Conservation (phyloP, 306 rosid genomes). For the Leucaena leucocephala region DNA sequence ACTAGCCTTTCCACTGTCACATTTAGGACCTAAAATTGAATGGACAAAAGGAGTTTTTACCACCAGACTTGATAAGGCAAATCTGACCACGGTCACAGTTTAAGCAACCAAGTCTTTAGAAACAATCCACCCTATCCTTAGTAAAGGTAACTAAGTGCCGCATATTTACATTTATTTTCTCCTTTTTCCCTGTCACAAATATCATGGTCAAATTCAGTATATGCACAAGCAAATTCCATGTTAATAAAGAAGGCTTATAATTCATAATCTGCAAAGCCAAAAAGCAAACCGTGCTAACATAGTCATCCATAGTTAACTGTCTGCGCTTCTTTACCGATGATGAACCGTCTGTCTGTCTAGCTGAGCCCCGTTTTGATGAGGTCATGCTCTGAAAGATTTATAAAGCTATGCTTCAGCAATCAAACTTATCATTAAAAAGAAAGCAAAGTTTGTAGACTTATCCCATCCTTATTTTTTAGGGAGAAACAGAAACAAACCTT, state of each 20-base stretch:
- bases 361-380: constrained; percentile 76
- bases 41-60: neutral
- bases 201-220: constrained; percentile 24
- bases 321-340: constrained; percentile 73
- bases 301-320: constrained; percentile 83
- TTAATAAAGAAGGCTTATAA: constrained; percentile 5
- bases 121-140: neutral
- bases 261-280: neutral
- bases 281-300: constrained; percentile 58
- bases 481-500: constrained; percentile 57
- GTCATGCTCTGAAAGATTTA: constrained; percentile 69
- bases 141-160: constrained; percentile 6
- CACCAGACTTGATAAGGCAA: constrained; percentile 2
- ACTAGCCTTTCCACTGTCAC: constrained; percentile 10
- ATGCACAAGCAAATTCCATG: neutral
- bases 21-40: constrained; percentile 1
- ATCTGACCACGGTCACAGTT: constrained; percentile 11
- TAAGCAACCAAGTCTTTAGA: constrained; percentile 11
- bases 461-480: neutral
- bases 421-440: neutral
- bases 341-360: constrained; percentile 82
- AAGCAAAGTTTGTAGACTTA: neutral
- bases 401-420: constrained; percentile 11
- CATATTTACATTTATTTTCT: constrained; percentile 56
- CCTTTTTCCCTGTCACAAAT: constrained; percentile 77